Conservation (phyloP, 169 alveolate genomes). For the Amoebophrya sp. region DNA sequence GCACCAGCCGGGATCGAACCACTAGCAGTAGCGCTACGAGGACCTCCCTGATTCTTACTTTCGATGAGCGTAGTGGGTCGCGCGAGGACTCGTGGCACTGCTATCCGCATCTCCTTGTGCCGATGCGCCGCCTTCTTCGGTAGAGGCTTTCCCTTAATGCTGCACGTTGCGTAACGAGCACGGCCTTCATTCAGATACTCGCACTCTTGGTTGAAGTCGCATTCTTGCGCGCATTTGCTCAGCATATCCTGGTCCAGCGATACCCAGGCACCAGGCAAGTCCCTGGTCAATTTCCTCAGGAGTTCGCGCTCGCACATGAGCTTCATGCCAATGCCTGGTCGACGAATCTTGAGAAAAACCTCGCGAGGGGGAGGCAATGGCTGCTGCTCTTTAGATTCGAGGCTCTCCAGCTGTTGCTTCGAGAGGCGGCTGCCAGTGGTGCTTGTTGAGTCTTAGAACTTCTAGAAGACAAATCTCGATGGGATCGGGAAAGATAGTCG, state of each 20-base stretch:
- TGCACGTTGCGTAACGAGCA: not conserved
- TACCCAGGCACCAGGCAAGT: not conserved
- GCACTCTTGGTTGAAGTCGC: not conserved
- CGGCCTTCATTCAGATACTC: not conserved
- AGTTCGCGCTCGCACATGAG: not conserved
- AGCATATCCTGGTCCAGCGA: not conserved
- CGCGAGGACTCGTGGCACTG: not conserved
- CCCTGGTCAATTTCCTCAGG: not conserved
- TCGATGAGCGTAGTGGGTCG: no score
- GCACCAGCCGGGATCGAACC: no score
- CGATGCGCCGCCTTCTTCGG: no score
- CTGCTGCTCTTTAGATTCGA: no score
- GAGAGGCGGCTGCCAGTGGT: no score
- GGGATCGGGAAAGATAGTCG: no score
- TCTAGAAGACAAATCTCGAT: no score
- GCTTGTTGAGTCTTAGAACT: no score
- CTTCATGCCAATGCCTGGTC: not conserved
- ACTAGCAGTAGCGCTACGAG: no score
- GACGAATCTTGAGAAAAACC: not conserved
- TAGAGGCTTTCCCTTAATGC: not conserved
- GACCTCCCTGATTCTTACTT: no score
- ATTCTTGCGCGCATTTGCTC: not conserved
- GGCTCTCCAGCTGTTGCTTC: no score
- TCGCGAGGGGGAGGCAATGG: no score
- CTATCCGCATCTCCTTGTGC: not conserved